Evolutionary conservation across 179 eudicot genomes (phyloP).

Genomic region (Silene vulgaris): DNA sequence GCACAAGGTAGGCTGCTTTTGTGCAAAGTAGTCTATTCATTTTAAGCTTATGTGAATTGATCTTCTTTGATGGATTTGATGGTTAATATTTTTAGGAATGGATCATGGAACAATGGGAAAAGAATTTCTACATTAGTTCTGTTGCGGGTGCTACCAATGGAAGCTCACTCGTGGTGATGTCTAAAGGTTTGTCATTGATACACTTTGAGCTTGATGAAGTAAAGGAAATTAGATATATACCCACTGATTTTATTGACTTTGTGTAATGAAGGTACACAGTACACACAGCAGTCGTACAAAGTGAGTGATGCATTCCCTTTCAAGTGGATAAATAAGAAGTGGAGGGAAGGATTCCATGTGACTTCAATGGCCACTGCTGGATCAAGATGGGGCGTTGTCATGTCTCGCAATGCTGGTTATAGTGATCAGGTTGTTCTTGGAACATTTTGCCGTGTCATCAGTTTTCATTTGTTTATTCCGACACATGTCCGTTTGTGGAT

Average conservation of each 20-base stretch:
- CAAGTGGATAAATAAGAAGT: slow-evolving; percentile 69
- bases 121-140: slow-evolving; percentile 65
- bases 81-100: slow-evolving; percentile 45
- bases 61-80: slow-evolving; percentile 12
- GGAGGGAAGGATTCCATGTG: slow-evolving; percentile 66
- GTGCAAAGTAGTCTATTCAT: not conserved
- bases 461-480: not conserved
- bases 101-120: slow-evolving; percentile 89
- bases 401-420: slow-evolving; percentile 57
- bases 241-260: not conserved
- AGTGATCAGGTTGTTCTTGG: slow-evolving; percentile 41
- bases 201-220: slow-evolving; percentile 7
- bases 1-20: slow-evolving; percentile 47
- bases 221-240: not conserved
- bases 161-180: slow-evolving; percentile 81
- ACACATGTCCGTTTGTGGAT: not conserved
- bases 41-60: not conserved
- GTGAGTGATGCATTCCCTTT: slow-evolving; percentile 63
- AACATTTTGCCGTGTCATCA: not conserved
- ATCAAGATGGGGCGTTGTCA: slow-evolving; percentile 58
- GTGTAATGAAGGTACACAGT: slow-evolving; percentile 44
- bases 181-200: slow-evolving; percentile 50
- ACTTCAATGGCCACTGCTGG: slow-evolving; percentile 62
- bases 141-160: slow-evolving; percentile 70
- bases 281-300: slow-evolving; percentile 61